phyloP scores from a whole-genome alignment of 2,329 filamentous ascomycete genomes.

The Plectosphaerella sp. region DNA sequence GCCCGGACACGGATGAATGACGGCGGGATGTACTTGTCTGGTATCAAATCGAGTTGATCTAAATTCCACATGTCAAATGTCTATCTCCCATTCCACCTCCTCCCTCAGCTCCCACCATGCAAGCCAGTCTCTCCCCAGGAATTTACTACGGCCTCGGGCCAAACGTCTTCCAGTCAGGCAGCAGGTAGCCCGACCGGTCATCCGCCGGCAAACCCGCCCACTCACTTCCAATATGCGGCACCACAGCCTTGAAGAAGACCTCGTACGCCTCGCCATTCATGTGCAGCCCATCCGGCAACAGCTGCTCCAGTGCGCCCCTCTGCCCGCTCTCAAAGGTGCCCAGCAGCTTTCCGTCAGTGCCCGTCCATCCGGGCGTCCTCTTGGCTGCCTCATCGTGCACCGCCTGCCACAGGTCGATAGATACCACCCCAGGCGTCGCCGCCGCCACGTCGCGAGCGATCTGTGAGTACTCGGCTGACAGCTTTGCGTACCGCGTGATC shows the following conservation, averaged over 20 bases:
- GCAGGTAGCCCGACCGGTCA: constrained; percentile 34
- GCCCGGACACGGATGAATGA: too few relatives aligned
- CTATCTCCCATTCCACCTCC: constrained; percentile 1
- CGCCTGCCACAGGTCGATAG: constrained; percentile 76
- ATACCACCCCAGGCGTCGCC: constrained; percentile 59
- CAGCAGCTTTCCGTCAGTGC: constrained; percentile 40
- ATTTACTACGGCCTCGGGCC: not conserved
- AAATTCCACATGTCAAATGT: constrained; percentile 3
- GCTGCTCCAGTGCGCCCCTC: constrained; percentile 43
- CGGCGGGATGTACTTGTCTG: too few relatives aligned
- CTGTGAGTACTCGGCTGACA: constrained; percentile 54
- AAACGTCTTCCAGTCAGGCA: constrained; percentile 41
- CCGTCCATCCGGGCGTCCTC: constrained; percentile 53
- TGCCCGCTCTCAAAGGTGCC: constrained; percentile 46
- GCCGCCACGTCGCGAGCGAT: constrained; percentile 63
- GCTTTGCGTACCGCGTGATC: constrained; percentile 39
- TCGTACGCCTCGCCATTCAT: constrained; percentile 49
- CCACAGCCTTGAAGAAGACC: constrained; percentile 44
- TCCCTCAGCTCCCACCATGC: not conserved
- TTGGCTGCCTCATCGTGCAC: constrained; percentile 67
- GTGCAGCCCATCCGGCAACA: constrained; percentile 56
- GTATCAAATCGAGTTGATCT: too few relatives aligned
- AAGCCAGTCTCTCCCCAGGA: too few relatives aligned
- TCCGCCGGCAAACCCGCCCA: constrained; percentile 30
- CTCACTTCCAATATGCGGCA: constrained; percentile 42